Evolutionary conservation across 2,329 filamentous ascomycete species (phyloP).

Genomic region (Mycosphaerella arachidis): DNA sequence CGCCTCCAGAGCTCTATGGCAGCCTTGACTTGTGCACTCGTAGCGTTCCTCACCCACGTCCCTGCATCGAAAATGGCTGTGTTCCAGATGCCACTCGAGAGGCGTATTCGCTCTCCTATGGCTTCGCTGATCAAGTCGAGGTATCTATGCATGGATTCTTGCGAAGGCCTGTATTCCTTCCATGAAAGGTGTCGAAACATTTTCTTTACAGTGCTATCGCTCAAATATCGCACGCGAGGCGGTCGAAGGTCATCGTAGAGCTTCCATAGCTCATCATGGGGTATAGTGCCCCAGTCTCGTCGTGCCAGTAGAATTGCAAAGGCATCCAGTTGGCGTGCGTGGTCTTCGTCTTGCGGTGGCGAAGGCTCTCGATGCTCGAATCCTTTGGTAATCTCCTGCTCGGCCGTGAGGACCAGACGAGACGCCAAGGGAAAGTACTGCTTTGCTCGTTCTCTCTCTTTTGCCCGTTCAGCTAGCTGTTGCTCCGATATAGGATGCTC

Average conservation of each 20-base stretch:
- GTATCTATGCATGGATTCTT: conserved; percentile 70
- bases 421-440: conserved; percentile 24
- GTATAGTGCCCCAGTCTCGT: conserved; percentile 15
- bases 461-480: neutral
- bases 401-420: conserved; percentile 26
- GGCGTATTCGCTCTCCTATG: conserved; percentile 64
- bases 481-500: neutral
- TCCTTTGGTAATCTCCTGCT: conserved; percentile 22
- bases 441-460: conserved; percentile 1
- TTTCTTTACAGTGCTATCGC: conserved; percentile 51
- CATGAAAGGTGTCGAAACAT: conserved; percentile 67
- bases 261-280: conserved; percentile 41
- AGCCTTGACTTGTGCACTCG: conserved; percentile 58
- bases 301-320: conserved; percentile 12
- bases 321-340: conserved; percentile 17
- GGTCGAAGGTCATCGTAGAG: conserved; percentile 50
- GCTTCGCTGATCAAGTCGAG: conserved; percentile 81
- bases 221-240: conserved; percentile 52
- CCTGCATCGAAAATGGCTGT: conserved; percentile 75
- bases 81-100: conserved; percentile 73
- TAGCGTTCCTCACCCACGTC: conserved; percentile 59
- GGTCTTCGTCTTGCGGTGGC: conserved; percentile 22
- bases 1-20: conserved; percentile 78
- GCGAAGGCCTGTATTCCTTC: conserved; percentile 49
- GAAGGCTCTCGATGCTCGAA: conserved; percentile 12